phyloP scores from a whole-genome alignment of 495 filamentous ascomycete species.

The Trichoderma orchidacearum region DNA sequence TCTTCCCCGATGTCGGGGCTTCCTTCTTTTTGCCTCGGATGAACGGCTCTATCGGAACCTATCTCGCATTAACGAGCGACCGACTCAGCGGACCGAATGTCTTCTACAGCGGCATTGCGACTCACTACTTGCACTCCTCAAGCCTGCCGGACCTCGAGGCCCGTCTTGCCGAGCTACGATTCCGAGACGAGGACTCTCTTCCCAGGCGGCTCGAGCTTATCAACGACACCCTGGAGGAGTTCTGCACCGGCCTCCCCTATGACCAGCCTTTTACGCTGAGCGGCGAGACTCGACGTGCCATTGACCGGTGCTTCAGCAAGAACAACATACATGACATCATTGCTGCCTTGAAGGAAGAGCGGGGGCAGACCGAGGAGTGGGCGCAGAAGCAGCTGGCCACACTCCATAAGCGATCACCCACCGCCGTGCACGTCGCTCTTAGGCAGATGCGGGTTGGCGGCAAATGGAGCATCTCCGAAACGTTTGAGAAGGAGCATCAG shows the following conservation, averaged over 20 bases:
- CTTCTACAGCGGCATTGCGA: conserved; percentile 76
- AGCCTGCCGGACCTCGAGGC: conserved; percentile 64
- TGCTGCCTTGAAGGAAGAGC: conserved; percentile 46
- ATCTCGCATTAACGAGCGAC: conserved; percentile 80
- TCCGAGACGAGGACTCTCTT: conserved; percentile 56
- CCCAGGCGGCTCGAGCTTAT: conserved; percentile 52
- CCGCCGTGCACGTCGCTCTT: conserved; percentile 68
- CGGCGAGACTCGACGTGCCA: conserved; percentile 54
- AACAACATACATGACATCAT: conserved; percentile 58
- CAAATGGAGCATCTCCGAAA: conserved; percentile 63
- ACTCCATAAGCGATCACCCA: conserved; percentile 64
- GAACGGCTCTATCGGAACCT: conserved; percentile 72
- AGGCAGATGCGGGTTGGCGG: conserved; percentile 62
- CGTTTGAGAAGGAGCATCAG: conserved; percentile 71
- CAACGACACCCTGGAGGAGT: conserved; percentile 85
- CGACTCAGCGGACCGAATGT: conserved; percentile 67
- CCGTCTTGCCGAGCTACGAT: conserved; percentile 77
- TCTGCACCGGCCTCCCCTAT: conserved; percentile 63
- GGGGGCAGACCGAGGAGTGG: conserved; percentile 44
- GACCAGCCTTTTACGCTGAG: conserved; percentile 48
- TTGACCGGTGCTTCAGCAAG: conserved; percentile 71
- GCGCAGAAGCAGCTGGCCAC: conserved; percentile 58
- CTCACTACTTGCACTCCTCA: conserved; percentile 88
- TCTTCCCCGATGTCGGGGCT: conserved; percentile 94
- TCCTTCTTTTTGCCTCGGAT: conserved; percentile 90